A percentile compares a stretch with the other conserved stretches of the same genome.
Evolutionary conservation across 768 basidiomycete species (phyloP).

Genomic region (Lepiota brunneoincarnata): DNA sequence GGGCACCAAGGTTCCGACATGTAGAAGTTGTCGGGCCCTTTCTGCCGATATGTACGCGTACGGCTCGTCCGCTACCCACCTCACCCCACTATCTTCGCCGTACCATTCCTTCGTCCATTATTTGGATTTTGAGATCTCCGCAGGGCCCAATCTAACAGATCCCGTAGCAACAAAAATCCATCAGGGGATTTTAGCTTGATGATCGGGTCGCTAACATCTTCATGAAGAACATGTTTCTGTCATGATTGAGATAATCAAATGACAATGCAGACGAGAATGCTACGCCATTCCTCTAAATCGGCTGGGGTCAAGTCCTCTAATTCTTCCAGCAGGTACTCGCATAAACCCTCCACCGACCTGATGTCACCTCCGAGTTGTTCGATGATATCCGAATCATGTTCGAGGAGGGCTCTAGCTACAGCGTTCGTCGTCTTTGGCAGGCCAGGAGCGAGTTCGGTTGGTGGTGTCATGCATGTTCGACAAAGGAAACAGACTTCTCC

Average conservation of each 20-base stretch:
- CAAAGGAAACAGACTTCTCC: constrained; percentile 13
- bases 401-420: not conserved
- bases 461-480: constrained; percentile 8
- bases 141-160: not conserved
- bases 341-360: not conserved
- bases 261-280: constrained; percentile 6
- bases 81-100: not conserved
- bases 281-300: not conserved
- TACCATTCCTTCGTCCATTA: not conserved
- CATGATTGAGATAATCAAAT: constrained; percentile 10
- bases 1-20: not conserved
- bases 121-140: not conserved
- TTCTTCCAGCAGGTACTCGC: not conserved
- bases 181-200: not conserved
- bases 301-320: not conserved
- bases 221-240: constrained; percentile 1
- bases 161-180: not conserved
- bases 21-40: constrained; percentile 4
- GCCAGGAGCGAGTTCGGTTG: not conserved
- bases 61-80: not conserved
- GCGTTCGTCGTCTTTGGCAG: not conserved
- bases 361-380: not conserved
- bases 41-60: not conserved
- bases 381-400: not conserved
- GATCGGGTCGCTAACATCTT: not conserved